Evolutionary conservation across 1,284 basidiomycete species (phyloP).

Genomic region (Ganoderma lucidum): DNA sequence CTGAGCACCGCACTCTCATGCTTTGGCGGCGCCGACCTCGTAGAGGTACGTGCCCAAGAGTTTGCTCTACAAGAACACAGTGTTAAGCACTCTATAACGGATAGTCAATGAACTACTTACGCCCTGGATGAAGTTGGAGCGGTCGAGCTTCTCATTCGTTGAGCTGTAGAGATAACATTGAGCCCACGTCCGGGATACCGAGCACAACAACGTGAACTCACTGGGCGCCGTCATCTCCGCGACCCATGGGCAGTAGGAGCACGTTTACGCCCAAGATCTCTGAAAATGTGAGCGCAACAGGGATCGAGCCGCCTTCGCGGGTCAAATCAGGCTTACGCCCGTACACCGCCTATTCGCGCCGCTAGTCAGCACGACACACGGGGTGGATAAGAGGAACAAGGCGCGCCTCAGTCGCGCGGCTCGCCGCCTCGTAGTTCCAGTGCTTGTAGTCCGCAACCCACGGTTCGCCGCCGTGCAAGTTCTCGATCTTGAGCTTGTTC

Average conservation of each 20-base stretch:
- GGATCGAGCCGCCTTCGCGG: slow-evolving; percentile 93
- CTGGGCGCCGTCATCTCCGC: slow-evolving; percentile 95
- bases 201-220: slow-evolving; percentile 48
- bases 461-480: slow-evolving; percentile 85
- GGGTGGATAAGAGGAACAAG: background rate
- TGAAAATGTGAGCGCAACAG: slow-evolving; percentile 95
- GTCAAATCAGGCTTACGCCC: slow-evolving; percentile 32
- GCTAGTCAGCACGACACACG: background rate
- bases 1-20: background rate
- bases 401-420: slow-evolving; percentile 66
- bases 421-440: slow-evolving; percentile 96
- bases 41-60: slow-evolving; percentile 87
- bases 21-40: slow-evolving; percentile 64
- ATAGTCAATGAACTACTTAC: slow-evolving; percentile 49
- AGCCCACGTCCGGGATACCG: background rate
- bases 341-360: slow-evolving; percentile 35
- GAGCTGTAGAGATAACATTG: slow-evolving; percentile 56
- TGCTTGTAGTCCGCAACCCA: slow-evolving; percentile 89
- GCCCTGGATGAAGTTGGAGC: slow-evolving; percentile 92
- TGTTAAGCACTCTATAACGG: background rate
- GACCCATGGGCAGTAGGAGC: slow-evolving; percentile 90
- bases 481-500: slow-evolving; percentile 77
- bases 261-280: slow-evolving; percentile 87
- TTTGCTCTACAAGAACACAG: slow-evolving; percentile 60
- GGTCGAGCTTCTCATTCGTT: slow-evolving; percentile 97